Evolutionary conservation across 352 stramenopile genomes (phyloP).

Genomic region (Phytophthora sp.): DNA sequence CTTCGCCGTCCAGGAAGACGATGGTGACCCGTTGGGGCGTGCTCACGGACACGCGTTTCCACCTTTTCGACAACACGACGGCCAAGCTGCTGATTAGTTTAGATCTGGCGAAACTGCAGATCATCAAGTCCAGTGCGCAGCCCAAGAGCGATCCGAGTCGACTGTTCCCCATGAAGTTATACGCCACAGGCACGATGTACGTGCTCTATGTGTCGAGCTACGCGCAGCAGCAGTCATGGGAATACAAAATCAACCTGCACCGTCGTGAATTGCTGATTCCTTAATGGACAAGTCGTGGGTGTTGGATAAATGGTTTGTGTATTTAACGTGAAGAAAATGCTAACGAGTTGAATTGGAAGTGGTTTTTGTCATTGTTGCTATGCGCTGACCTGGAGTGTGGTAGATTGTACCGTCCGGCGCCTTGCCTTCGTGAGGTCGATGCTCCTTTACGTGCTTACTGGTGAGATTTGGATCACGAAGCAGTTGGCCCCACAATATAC

Average conservation of each 20-base stretch:
- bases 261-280: conserved; percentile 77
- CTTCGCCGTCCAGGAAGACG: conserved; percentile 55
- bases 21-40: conserved; percentile 79
- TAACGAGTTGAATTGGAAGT: no score
- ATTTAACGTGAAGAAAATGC: no score
- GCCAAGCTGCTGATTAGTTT: conserved; percentile 73
- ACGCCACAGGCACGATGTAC: conserved; percentile 70
- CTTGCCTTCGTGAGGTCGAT: no score
- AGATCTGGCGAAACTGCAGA: conserved; percentile 80
- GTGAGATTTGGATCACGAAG: no score
- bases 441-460: no score
- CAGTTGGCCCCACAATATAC: no score
- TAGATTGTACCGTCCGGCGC: no score
- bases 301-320: conserved; percentile 25
- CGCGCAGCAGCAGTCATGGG: conserved; percentile 80
- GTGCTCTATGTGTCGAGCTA: conserved; percentile 79
- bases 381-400: no score
- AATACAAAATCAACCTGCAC: conserved; percentile 82
- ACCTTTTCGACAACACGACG: conserved; percentile 81
- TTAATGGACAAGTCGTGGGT: conserved; percentile 25
- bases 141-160: conserved; percentile 57
- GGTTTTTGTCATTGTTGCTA: no score
- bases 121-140: conserved; percentile 61
- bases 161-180: conserved; percentile 78
- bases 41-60: conserved; percentile 79